Evolutionary conservation across 2,329 filamentous ascomycete genomes (phyloP), one percentile per base, ranked within the genome.

Genomic region (Verticillium dahliae): DNA sequence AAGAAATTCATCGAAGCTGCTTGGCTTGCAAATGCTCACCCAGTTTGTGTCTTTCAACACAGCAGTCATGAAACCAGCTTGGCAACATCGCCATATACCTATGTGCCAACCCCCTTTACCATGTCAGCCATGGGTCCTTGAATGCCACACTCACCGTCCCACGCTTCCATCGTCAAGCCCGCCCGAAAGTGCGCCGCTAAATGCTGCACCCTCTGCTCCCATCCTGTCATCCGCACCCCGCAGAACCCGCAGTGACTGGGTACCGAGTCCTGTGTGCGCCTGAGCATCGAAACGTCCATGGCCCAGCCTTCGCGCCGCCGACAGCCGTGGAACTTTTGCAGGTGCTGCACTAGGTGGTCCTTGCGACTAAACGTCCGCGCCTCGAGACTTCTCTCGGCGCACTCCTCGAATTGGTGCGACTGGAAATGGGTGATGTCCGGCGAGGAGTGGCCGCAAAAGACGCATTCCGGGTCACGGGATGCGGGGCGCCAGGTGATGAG

Each of bases 231-330:
- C 4, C 39, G 52, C 1, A 63, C 58, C 18, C 67, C 64, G 59
- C 71, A 73, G 59, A 73, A 73, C 4, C 71, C 71, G 59, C 71
- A 73, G 15, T 65, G 66, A 45, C 70, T 72, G 15, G 65, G 60
- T 4, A 72, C 52, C 1, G 56, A 61, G 37, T 71, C 71, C 56
- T 74, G 67, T 10, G 68, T 65, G 60, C 70, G 69, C 50, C 71
- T 72, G 5, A 76, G 66, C 52, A 74, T 62, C 35, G 68, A 67
- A 33, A 77, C 65, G 37, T 77, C 70, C 2, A 72, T 75, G 70
- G 64, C 84, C 81, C 83, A 86, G 72, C 76, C 75, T 4, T 70
- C 76, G 77, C 66, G 79, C 65, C 61, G 77, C 71, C 80, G 81
- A 65, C 76, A 78, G 1, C 72, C 71, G 60, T 79, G 76, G 41